Conservation (phyloP, 192 early-diverging fungal species). For the Gaertneriomyces sp. region DNA sequence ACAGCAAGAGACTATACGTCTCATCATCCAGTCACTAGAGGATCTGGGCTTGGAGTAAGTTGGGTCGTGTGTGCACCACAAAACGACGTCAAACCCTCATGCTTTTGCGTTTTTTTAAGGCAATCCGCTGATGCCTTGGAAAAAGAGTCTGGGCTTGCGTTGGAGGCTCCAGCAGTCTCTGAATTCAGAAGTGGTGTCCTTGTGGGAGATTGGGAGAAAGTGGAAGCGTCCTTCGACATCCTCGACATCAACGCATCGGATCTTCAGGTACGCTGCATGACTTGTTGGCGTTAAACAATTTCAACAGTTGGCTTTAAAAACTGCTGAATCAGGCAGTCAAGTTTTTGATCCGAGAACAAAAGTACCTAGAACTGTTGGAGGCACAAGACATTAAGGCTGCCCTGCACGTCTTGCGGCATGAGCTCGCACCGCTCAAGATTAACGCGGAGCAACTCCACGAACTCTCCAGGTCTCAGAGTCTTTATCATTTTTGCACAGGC, state of each 20-base stretch:
- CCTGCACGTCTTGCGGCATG: conserved; percentile 70
- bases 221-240: conserved; percentile 55
- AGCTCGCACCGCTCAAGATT: conserved; percentile 69
- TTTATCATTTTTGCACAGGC: background rate
- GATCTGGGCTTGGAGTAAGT: conserved; percentile 76
- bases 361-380: conserved; percentile 87
- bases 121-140: conserved; percentile 68
- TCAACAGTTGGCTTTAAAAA: background rate
- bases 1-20: conserved; percentile 74
- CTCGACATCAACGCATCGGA: conserved; percentile 32
- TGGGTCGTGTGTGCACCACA: background rate
- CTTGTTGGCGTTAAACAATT: conserved; percentile 1
- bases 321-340: conserved; percentile 32
- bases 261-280: background rate
- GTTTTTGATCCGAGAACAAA: conserved; percentile 84
- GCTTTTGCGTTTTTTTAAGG: conserved; percentile 30
- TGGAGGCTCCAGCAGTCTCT: conserved; percentile 68
- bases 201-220: conserved; percentile 71
- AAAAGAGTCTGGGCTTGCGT: conserved; percentile 70
- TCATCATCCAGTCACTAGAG: conserved; percentile 82
- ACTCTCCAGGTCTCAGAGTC: conserved; percentile 64
- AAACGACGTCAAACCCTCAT: background rate
- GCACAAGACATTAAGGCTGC: conserved; percentile 65
- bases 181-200: conserved; percentile 71
- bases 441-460: conserved; percentile 70